Percentiles rank a stretch among this genome's conserved stretches.
phyloP scores from a whole-genome alignment of 495 filamentous ascomycete species.

The Letharia lupina region DNA sequence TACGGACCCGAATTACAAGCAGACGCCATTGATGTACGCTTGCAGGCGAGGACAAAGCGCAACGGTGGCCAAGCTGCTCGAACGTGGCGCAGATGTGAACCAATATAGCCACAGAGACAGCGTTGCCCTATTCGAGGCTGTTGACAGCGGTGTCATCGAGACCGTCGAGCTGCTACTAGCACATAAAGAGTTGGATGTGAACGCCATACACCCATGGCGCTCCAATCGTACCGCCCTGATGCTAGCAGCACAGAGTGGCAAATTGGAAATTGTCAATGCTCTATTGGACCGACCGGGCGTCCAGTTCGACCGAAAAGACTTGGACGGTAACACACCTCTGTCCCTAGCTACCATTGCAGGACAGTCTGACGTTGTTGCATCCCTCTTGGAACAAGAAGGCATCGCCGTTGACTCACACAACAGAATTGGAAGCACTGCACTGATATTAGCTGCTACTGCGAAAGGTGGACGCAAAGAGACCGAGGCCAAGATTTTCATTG shows the following conservation, averaged over 20 bases:
- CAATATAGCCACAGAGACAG: slow-evolving; percentile 18
- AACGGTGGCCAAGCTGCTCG: slow-evolving; percentile 21
- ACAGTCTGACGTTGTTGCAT: not conserved
- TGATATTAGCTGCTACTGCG: slow-evolving; percentile 6
- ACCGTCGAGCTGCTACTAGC: slow-evolving; percentile 13
- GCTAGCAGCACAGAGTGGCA: slow-evolving; percentile 5
- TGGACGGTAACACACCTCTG: slow-evolving; percentile 12
- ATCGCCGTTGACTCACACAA: slow-evolving; percentile 8
- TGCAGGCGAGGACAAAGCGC: slow-evolving; percentile 25
- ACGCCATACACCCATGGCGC: not conserved
- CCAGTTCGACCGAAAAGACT: slow-evolving; percentile 7
- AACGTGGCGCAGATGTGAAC: slow-evolving; percentile 23
- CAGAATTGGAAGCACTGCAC: slow-evolving; percentile 6
- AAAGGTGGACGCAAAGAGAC: not conserved
- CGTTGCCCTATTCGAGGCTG: slow-evolving; percentile 26
- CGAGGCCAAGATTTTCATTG: slow-evolving; percentile 10
- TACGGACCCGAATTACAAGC: slow-evolving; percentile 22
- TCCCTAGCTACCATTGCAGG: slow-evolving; percentile 1
- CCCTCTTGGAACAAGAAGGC: not conserved
- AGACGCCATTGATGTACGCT: slow-evolving; percentile 31
- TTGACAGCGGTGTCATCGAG: slow-evolving; percentile 8
- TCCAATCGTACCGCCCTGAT: slow-evolving; percentile 15
- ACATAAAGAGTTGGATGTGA: slow-evolving; percentile 7
- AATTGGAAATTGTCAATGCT: slow-evolving; percentile 2
- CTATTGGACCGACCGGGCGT: not conserved